Base-by-base conservation (phyloP, 768 basidiomycete species). In the Butyriboletus loyo region DNA sequence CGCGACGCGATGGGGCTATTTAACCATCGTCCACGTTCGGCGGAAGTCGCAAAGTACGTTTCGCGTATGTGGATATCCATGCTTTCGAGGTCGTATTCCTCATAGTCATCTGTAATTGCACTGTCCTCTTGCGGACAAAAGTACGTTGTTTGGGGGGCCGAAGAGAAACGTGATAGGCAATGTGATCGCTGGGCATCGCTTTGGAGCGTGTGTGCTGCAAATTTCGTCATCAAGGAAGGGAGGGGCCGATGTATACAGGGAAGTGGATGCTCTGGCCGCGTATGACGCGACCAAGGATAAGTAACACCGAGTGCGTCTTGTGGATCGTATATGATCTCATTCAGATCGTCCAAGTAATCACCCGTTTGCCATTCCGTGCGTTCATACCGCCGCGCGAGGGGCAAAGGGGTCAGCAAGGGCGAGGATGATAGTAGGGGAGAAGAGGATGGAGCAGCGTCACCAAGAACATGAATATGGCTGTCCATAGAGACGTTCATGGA, bases 11-110 rank as follows among this genome's bases (percentile, higher is more conserved):
- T 63, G 2, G 79, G 80, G 55, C 83, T 80, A 51, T 70, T 78
- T 55, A 73, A 72, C 82, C 82, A 84, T 50, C 75, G 75, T 8
- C 82, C 82, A 47, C 83, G 81, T 59, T 84, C 83, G 8, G 79
- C 75, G 36, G 83, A 84, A 11, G 75, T 73, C 41, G 73, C 71
- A 58, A 83, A 83, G 58, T 75, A 83, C 3, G 81, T 82, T 52
- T 75, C 72, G 45, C 77, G 79, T 40, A 69, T 54, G 39, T 63
- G 68, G 28, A 71, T 67, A 43, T 71, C 53, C 65, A 71, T 60
- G 54, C 61, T 60, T 50, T 69, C 68, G 49, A 69, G 61, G 54
- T 69, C 68, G 31, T 63, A 61, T 46, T 70, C 69, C 49, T 67
- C 58, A 36, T 43, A 42, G 9, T 64, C 59, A 28, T 67, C 65